A percentile compares a stretch with the other conserved stretches of the same genome.
These are phyloP conservation scores for Podospora didyma DNA, from an alignment of 495 filamentous ascomycete genomes.

Conservation along the genomic window DNA sequence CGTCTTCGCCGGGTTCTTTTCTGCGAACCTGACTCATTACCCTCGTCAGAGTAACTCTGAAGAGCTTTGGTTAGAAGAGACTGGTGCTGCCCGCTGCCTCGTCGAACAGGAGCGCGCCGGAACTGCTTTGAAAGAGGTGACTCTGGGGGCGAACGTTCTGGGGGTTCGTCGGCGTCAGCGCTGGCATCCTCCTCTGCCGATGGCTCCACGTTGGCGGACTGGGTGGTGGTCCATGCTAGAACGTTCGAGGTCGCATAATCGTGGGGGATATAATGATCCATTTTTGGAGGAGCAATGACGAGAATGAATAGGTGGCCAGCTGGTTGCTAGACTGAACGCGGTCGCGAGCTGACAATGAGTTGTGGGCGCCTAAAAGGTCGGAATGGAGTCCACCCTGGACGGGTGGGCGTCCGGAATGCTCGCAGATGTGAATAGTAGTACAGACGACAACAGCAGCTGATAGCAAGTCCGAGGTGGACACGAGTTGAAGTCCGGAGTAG, in stretches of 20 bases:
- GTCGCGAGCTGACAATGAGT: neutral
- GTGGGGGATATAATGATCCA: constrained; percentile 37
- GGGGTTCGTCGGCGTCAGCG: constrained; percentile 31
- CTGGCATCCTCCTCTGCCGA: constrained; percentile 37
- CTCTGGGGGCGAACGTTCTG: constrained; percentile 15
- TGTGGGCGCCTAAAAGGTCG: neutral
- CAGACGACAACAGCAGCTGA: neutral
- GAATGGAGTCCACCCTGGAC: neutral
- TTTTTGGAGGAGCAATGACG: constrained; percentile 15
- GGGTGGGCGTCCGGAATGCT: neutral
- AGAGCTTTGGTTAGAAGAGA: constrained; percentile 80
- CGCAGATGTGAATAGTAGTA: neutral
- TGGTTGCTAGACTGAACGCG: neutral
- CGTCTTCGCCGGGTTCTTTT: constrained; percentile 42
- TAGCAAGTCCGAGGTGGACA: constrained; percentile 6
- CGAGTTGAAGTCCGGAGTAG: constrained; percentile 14
- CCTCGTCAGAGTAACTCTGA: constrained; percentile 59
- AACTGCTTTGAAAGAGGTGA: constrained; percentile 31
- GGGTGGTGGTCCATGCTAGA: constrained; percentile 37
- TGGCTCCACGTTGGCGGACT: constrained; percentile 39
- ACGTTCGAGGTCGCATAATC: constrained; percentile 36
- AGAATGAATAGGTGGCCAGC: neutral
- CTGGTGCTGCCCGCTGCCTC: constrained; percentile 51
- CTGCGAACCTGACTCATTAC: constrained; percentile 22
- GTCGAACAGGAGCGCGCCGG: constrained; percentile 38